Conservation (phyloP, 164 flowering plant species). For the Dillenia turbinata region DNA sequence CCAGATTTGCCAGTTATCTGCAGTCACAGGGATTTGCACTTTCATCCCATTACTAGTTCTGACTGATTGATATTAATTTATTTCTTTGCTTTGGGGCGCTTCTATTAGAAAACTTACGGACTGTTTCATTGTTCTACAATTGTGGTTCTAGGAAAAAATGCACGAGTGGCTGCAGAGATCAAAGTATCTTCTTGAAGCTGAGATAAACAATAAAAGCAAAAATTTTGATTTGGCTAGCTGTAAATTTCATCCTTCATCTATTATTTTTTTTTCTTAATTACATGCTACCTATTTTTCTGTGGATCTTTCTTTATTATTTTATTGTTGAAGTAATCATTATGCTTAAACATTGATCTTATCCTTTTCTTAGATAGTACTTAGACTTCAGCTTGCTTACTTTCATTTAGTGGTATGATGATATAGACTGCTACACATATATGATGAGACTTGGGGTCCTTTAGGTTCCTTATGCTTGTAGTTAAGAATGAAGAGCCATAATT, state of each 20-base stretch:
- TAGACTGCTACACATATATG: too few species aligned
- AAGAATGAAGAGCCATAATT: too few species aligned
- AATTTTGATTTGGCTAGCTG: conserved; percentile 41
- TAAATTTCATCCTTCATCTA: conserved; percentile 25
- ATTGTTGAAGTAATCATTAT: too few species aligned
- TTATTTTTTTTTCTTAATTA: background rate
- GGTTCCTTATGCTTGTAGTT: too few species aligned
- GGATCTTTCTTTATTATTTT: conserved; percentile 2
- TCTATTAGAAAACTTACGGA: background rate
- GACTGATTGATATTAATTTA: background rate
- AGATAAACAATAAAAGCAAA: conserved; percentile 30
- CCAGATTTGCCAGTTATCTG: too few species aligned
- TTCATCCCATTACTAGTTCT: background rate
- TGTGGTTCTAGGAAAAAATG: conserved; percentile 63
- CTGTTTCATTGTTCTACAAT: conserved; percentile 1
- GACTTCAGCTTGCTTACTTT: too few species aligned
- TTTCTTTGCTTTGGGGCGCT: background rate
- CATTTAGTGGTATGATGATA: too few species aligned
- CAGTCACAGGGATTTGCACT: background rate
- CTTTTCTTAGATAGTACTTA: too few species aligned
- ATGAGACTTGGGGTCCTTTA: too few species aligned
- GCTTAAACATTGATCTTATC: too few species aligned
- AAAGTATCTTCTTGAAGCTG: conserved; percentile 44
- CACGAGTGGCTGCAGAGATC: conserved; percentile 72
- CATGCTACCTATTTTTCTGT: background rate